Evolutionary conservation across 176 grass and related monocot genomes (phyloP), one percentile per base, ranked within the genome.

Genomic region (Triticum dicoccoides): DNA sequence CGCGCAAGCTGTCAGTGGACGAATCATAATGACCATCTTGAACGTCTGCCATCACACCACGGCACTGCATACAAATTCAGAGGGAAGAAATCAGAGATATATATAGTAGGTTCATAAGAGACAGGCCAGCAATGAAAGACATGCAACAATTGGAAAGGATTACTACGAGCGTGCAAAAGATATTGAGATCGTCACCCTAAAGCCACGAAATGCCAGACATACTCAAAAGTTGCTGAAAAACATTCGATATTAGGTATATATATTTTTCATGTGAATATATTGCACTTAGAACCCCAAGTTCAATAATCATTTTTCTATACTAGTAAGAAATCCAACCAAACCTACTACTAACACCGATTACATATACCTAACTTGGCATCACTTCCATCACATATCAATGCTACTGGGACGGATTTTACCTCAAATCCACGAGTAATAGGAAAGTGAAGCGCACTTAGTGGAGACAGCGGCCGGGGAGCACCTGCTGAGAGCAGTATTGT

Each of bases 1-100:
- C 80, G 44, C 83, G 88, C 73, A 84, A 81, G 62, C 76, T 83
- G 65, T 92, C 96, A 38, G 78, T 69, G 52, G 90, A 92, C 20
- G 90, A 92, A 83, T 94, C 91, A 42, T 82, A 78, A 34, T 86
- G 77, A 52, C 74, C 78, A 78, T 98, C 90, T 71, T 89, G 78
- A 81, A 24, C 20, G 70, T 98, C 91, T 71, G 88, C 84, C 96
- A 98, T 98, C 44, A 68, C 70, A 76, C 41, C 56, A 62, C 72
- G 82, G 47, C 76, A 78, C 90, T 92, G 73, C 65, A 90, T 82
- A 87, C 11, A 78, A 83, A 79, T 69, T 32, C 52, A 78, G 47
- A 71, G 8, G 58, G 3, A 9, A 12, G 39, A 73, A 2, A 47
- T 70, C n/a, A n/a, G 38, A 21, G 77, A 80, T n/a, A 29, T 77